Evolutionary conservation across 306 rosid genomes (phyloP).

Genomic region (Trifolium subterraneum): DNA sequence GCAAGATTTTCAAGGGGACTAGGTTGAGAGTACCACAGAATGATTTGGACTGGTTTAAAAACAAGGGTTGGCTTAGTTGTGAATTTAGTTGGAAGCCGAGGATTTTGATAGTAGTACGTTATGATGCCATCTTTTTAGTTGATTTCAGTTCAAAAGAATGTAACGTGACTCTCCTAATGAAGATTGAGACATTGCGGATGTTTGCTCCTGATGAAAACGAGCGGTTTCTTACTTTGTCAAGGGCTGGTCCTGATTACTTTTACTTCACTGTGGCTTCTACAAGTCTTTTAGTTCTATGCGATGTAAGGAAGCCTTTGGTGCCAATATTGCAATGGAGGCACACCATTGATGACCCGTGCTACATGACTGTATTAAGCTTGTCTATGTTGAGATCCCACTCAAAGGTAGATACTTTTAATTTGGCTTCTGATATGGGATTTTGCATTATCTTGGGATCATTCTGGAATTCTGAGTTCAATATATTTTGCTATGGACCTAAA

Average conservation of each 20-base stretch:
- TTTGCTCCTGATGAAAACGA: slow-evolving; percentile 51
- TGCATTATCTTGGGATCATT: slow-evolving; percentile 73
- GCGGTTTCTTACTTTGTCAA: slow-evolving; percentile 60
- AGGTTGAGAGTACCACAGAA: slow-evolving; percentile 60
- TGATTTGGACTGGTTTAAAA: slow-evolving; percentile 32
- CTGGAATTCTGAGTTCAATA: slow-evolving; percentile 63
- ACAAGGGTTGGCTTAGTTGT: slow-evolving; percentile 63
- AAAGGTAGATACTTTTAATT: slow-evolving; percentile 46
- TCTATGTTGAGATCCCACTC: slow-evolving; percentile 65
- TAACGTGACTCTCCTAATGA: slow-evolving; percentile 55
- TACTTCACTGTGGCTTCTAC: slow-evolving; percentile 63
- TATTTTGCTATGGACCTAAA: slow-evolving; percentile 67
- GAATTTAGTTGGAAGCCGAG: slow-evolving; percentile 79
- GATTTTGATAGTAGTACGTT: slow-evolving; percentile 61
- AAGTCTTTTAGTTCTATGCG: slow-evolving; percentile 62
- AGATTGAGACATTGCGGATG: slow-evolving; percentile 53
- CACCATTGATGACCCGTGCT: slow-evolving; percentile 55
- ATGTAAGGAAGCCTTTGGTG: slow-evolving; percentile 64
- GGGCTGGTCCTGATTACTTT: slow-evolving; percentile 54
- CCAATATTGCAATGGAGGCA: slow-evolving; percentile 76
- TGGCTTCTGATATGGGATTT: slow-evolving; percentile 69
- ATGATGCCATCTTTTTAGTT: slow-evolving; percentile 68
- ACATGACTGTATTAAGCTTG: slow-evolving; percentile 53
- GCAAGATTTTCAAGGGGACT: slow-evolving; percentile 50
- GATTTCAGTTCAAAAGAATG: slow-evolving; percentile 57